phyloP scores from a whole-genome alignment of 2,329 filamentous ascomycete species.

The Talaromyces sp. region DNA sequence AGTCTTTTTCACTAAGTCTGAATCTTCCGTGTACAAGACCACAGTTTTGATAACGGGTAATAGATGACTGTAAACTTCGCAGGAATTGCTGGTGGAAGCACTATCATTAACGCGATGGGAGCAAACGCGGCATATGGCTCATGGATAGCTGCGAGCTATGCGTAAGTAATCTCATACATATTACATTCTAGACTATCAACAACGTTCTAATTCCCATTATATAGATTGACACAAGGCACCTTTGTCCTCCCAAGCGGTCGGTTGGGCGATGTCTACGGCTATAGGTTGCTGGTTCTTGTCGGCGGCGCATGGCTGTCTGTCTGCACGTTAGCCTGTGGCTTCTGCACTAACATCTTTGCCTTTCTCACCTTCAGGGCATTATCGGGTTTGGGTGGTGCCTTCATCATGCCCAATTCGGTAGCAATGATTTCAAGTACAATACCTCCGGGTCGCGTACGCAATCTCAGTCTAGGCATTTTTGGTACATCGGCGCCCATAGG shows the following conservation, averaged over 20 bases:
- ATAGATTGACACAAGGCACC: conserved; percentile 51
- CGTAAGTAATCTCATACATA: conserved; percentile 18
- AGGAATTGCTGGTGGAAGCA: conserved; percentile 26
- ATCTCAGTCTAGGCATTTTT: conserved; percentile 47
- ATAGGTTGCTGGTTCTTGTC: conserved; percentile 53
- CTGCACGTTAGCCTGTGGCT: conserved; percentile 53
- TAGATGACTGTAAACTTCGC: conserved; percentile 31
- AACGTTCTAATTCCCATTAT: background rate
- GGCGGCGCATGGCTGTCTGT: conserved; percentile 55
- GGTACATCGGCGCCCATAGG: conserved; percentile 48
- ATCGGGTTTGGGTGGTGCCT: conserved; percentile 50
- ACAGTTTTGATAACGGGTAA: background rate
- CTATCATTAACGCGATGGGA: conserved; percentile 22
- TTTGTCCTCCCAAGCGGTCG: conserved; percentile 58
- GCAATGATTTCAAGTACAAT: conserved; percentile 50
- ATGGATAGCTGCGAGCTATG: conserved; percentile 29
- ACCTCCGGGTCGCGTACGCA: conserved; percentile 45
- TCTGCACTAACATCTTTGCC: conserved; percentile 41
- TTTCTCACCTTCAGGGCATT: conserved; percentile 47
- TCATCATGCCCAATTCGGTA: conserved; percentile 53
- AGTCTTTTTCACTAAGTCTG: background rate
- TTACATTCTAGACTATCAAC: background rate
- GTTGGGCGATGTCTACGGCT: conserved; percentile 56
- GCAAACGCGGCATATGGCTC: conserved; percentile 24
- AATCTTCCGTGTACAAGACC: background rate